Percentiles rank a stretch among this genome's conserved stretches.
Evolutionary conservation across 208 protist genomes (phyloP).

Genomic region (Trypanosoma grayi): DNA sequence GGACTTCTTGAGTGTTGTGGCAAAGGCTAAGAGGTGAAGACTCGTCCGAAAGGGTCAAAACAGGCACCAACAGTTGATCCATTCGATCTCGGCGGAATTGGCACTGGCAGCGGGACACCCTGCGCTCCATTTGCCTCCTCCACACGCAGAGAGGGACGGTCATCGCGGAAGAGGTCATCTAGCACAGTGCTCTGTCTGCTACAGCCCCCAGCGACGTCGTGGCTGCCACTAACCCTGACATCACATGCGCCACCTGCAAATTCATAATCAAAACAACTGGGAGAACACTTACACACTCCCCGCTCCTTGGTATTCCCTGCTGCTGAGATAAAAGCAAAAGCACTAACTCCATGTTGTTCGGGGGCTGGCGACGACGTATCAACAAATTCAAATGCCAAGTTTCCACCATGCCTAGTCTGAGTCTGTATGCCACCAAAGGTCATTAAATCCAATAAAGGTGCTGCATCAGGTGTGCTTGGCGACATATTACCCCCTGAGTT

Average conservation of each 20-base stretch:
- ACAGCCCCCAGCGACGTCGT: too few relatives aligned
- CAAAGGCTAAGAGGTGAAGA: not conserved
- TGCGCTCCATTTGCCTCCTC: not conserved
- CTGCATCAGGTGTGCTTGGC: not conserved
- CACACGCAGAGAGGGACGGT: not conserved
- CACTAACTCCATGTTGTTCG: too few relatives aligned
- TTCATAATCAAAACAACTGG: not conserved
- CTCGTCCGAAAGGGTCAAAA: slow-evolving; percentile 10
- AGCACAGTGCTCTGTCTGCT: too few relatives aligned
- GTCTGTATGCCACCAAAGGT: too few relatives aligned
- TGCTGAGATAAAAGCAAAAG: slow-evolving; percentile 2
- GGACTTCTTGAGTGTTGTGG: not conserved
- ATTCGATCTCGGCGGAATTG: not conserved
- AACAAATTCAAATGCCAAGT: too few relatives aligned
- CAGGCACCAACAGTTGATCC: not conserved
- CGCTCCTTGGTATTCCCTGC: too few relatives aligned
- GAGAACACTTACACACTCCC: too few relatives aligned
- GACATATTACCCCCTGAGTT: not conserved
- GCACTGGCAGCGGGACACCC: not conserved
- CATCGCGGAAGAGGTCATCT: not conserved
- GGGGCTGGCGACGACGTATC: too few relatives aligned
- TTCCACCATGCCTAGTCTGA: too few relatives aligned
- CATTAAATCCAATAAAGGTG: slow-evolving; percentile 2
- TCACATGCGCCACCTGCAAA: not conserved
- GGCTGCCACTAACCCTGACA: not conserved